Percentiles rank a stretch among this genome's conserved stretches.
Evolutionary conservation across 106 monocot species (phyloP).

Genomic region (Platanthera guangdongensis): DNA sequence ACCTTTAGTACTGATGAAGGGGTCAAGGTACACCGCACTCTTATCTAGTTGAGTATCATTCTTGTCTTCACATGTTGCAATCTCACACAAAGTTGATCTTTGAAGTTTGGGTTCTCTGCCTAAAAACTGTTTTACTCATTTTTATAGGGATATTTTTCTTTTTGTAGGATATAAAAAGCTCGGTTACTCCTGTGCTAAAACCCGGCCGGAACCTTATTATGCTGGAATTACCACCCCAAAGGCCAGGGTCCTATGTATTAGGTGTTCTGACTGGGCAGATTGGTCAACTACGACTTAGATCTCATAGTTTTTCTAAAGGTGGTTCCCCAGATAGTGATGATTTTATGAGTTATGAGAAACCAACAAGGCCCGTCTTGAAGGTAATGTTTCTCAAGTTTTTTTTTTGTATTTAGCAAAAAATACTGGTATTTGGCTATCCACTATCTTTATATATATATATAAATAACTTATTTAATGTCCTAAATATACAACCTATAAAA

Average conservation of each 20-base stretch:
- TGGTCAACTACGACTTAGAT: slow-evolving; percentile 81
- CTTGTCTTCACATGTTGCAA: neutral
- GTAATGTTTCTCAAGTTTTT: slow-evolving; percentile 21
- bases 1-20: slow-evolving; percentile 80
- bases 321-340: slow-evolving; percentile 91
- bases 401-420: neutral
- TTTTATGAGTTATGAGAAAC: slow-evolving; percentile 98
- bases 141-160: slow-evolving; percentile 7
- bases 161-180: slow-evolving; percentile 66
- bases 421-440: neutral
- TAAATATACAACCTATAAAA: neutral
- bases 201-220: slow-evolving; percentile 77
- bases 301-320: slow-evolving; percentile 93
- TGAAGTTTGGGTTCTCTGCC: neutral
- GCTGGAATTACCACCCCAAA: slow-evolving; percentile 73
- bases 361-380: slow-evolving; percentile 89
- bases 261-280: slow-evolving; percentile 97
- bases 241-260: slow-evolving; percentile 86
- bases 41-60: slow-evolving; percentile 3
- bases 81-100: neutral
- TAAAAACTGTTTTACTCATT: neutral
- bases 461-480: neutral
- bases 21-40: slow-evolving; percentile 55
- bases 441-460: neutral
- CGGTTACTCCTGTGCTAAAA: slow-evolving; percentile 53